Conservation (phyloP, 176 grass and related monocot genomes). For the Zizania latifolia region DNA sequence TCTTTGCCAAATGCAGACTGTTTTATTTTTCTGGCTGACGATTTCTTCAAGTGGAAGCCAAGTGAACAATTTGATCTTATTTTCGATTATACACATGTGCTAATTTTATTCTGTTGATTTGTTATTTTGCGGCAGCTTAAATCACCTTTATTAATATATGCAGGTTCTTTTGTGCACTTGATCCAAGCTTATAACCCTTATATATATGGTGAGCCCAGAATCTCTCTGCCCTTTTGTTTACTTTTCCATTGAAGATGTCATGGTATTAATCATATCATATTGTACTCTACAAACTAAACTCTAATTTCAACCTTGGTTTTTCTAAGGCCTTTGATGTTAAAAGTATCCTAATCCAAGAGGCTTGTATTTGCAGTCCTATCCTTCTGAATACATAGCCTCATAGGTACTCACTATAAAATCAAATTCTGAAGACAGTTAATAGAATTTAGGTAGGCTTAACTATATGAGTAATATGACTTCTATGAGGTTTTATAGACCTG, state of each 20-base stretch:
- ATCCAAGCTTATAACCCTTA: conserved; percentile 75
- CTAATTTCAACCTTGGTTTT: not conserved
- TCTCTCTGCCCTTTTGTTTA: conserved; percentile 5
- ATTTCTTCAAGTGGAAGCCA: conserved; percentile 70
- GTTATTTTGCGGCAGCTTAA: not conserved
- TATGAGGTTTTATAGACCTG: not conserved
- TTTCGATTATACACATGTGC: conserved; percentile 62
- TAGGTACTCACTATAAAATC: not conserved
- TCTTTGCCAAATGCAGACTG: conserved; percentile 56
- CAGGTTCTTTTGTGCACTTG: conserved; percentile 92
- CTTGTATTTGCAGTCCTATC: conserved; percentile 7
- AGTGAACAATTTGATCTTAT: conserved; percentile 67
- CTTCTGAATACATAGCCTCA: not conserved
- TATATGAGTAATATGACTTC: not conserved
- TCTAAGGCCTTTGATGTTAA: not conserved
- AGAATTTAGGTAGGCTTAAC: not conserved
- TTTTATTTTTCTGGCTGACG: conserved; percentile 49
- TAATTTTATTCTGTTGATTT: conserved; percentile 4
- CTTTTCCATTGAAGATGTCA: not conserved
- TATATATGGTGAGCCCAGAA: conserved; percentile 63
- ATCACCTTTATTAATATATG: not conserved
- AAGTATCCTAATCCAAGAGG: not conserved
- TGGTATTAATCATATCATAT: not conserved
- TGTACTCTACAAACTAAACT: conserved; percentile 8
- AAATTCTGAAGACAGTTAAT: not conserved